phyloP scores from a whole-genome alignment of 306 rosid genomes.

The Glycyrrhiza uralensis region DNA sequence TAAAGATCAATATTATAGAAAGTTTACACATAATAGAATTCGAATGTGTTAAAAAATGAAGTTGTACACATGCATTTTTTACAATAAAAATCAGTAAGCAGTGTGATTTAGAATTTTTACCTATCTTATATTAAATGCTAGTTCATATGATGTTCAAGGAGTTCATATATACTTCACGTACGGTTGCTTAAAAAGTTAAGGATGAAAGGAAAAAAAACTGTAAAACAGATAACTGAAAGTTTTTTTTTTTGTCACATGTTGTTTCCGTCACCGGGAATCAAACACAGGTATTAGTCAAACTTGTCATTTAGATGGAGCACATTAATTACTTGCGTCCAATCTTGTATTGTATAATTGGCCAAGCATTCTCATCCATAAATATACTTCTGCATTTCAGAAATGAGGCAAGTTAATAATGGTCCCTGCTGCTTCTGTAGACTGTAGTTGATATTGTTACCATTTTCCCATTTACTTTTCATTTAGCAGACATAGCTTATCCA shows the following conservation, averaged over 20 bases:
- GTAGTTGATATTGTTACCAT: not conserved
- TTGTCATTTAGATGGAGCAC: too few species aligned
- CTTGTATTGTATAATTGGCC: too few species aligned
- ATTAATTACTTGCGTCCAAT: too few species aligned
- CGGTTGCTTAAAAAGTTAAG: not conserved
- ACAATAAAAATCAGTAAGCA: not conserved
- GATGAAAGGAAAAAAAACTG: not conserved
- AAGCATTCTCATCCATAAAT: conserved; percentile 5
- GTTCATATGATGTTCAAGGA: not conserved
- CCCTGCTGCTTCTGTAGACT: not conserved
- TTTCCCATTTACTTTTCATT: not conserved
- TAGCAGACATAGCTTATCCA: conserved; percentile 1
- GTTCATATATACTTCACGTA: not conserved
- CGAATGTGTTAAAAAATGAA: not conserved
- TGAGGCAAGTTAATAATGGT: not conserved
- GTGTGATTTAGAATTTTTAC: not conserved
- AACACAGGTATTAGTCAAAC: too few species aligned
- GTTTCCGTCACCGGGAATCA: too few species aligned
- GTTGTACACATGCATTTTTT: not conserved
- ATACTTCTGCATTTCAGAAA: not conserved
- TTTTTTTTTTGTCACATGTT: too few species aligned
- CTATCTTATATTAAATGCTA: not conserved
- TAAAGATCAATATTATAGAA: not conserved
- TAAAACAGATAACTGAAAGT: not conserved
- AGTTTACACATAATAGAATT: too few species aligned